Evolutionary conservation across 2,329 filamentous ascomycete species (phyloP).

Genomic region (Monosporascus ibericus): DNA sequence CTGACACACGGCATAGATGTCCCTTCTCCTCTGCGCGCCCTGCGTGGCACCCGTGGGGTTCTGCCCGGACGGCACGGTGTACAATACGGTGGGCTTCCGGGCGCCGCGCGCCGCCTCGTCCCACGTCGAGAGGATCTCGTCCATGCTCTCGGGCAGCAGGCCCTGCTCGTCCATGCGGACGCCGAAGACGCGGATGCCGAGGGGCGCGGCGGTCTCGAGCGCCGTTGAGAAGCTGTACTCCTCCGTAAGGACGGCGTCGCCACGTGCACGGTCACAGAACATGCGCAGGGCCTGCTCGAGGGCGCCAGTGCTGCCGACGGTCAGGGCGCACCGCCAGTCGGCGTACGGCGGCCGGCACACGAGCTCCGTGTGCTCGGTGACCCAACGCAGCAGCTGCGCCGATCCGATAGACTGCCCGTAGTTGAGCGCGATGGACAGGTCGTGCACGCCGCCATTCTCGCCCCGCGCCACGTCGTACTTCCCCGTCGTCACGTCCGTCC

Average conservation of each 20-base stretch:
- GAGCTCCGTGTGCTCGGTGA: slow-evolving; percentile 94
- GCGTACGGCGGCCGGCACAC: slow-evolving; percentile 80
- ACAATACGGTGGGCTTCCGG: slow-evolving; percentile 49
- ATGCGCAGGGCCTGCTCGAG: slow-evolving; percentile 80
- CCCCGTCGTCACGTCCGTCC: slow-evolving; percentile 55
- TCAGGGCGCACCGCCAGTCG: slow-evolving; percentile 83
- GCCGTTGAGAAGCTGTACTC: slow-evolving; percentile 84
- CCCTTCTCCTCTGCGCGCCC: slow-evolving; percentile 57
- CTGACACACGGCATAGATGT: slow-evolving; percentile 70
- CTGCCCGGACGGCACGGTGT: slow-evolving; percentile 69
- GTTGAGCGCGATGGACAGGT: slow-evolving; percentile 85
- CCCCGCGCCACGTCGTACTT: slow-evolving; percentile 66
- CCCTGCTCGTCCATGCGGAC: slow-evolving; percentile 48
- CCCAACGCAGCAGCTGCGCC: slow-evolving; percentile 80
- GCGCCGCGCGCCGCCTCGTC: slow-evolving; percentile 35
- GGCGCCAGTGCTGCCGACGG: slow-evolving; percentile 77
- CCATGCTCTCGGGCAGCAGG: slow-evolving; percentile 44
- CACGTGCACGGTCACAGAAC: slow-evolving; percentile 62
- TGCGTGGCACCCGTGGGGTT: slow-evolving; percentile 89
- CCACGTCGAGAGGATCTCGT: slow-evolving; percentile 45
- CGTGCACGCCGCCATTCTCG: slow-evolving; percentile 40
- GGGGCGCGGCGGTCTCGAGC: slow-evolving; percentile 49
- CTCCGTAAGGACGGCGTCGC: slow-evolving; percentile 78
- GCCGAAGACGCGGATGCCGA: slow-evolving; percentile 47
- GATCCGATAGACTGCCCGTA: slow-evolving; percentile 85